Evolutionary conservation across 495 filamentous ascomycete genomes (phyloP).

Genomic region (Hypoxylon lenormandii): DNA sequence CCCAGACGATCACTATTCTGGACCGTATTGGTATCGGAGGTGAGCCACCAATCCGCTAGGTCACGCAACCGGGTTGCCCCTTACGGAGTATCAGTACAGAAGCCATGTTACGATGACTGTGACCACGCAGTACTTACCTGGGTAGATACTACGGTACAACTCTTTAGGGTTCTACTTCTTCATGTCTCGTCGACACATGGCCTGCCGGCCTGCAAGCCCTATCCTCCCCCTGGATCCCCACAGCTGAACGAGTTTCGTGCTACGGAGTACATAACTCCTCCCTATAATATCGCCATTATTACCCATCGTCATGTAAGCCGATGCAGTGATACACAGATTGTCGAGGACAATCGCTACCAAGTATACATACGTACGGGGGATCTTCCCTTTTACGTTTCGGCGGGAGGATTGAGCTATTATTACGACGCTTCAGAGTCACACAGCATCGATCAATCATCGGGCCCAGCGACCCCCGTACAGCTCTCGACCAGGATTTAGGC

Average conservation of each 20-base stretch:
- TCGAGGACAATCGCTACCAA: conserved; percentile 45
- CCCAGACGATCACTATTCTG: conserved; percentile 41
- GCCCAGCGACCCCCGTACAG: conserved; percentile 16
- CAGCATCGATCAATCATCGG: conserved; percentile 37
- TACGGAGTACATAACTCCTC: conserved; percentile 29
- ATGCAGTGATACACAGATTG: conserved; percentile 47
- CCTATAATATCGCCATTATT: conserved; percentile 41
- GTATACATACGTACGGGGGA: conserved; percentile 29
- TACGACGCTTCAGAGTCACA: conserved; percentile 32
- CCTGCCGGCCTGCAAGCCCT: conserved; percentile 31
- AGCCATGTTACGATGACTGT: conserved; percentile 19
- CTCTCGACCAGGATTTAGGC: conserved; percentile 30
- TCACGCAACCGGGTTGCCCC: conserved; percentile 29
- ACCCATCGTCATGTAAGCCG: conserved; percentile 36
- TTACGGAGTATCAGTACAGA: conserved; percentile 29
- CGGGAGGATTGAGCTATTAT: conserved; percentile 26
- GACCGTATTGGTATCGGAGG: conserved; percentile 44
- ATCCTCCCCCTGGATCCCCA: conserved; percentile 25
- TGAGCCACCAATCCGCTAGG: conserved; percentile 45
- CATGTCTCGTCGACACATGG: conserved; percentile 47
- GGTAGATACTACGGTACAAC: neutral
- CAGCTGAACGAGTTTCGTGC: conserved; percentile 34
- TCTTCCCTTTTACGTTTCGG: conserved; percentile 16
- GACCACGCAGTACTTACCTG: conserved; percentile 11
- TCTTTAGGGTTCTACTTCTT: conserved; percentile 16